Evolutionary conservation across 2,329 filamentous ascomycete species (phyloP), one percentile per base, ranked within the genome.

Genomic region (Neonectria neomacrospora): DNA sequence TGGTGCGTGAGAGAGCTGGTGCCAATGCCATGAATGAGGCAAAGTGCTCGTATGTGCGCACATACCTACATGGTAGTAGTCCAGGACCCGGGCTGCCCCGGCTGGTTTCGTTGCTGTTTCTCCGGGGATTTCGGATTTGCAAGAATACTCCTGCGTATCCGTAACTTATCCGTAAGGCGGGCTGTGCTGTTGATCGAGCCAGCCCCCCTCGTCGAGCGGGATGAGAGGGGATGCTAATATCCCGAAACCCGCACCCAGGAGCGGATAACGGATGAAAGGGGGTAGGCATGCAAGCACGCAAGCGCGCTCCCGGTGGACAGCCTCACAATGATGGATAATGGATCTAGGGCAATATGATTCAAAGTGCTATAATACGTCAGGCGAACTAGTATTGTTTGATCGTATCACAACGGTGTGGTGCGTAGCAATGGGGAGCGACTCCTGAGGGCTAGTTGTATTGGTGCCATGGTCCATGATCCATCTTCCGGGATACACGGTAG

Each of bases 1-100:
- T 53, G 41, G 59, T 45, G 54, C 47, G 48, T 58, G 47, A 47
- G 59, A 62, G 59, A 61, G 37, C n/a, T 45, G 20, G 51, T 51
- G 34, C 58, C 50, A 55, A 37, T 34, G 51, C 34, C 18, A 44
- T 41, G 41, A 37, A 50, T 23, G 20, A 50, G 37, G 34, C 32
- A 32, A n/a, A 34, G 41, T 28, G 55, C 20, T n/a, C 23, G 23
- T 26, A 26, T 6, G 6, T 26, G 6, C 23, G 6, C 3, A 6
- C 6, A 26, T 26, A 26, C 6, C 6, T 26, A 26, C 23, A 3
- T 3, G 23, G 23, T 6, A 26, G 23, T 26, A 6, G 23, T 26
- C 23, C 23, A 26, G 6, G 23, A 26, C 23, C 23, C 3, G 45
- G 47, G 39, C 30, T 50, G 58, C 37, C 42, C 42, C 48, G 51